Conservation (phyloP, 352 stramenopile genomes). For the Globisporangium echinulatum region DNA sequence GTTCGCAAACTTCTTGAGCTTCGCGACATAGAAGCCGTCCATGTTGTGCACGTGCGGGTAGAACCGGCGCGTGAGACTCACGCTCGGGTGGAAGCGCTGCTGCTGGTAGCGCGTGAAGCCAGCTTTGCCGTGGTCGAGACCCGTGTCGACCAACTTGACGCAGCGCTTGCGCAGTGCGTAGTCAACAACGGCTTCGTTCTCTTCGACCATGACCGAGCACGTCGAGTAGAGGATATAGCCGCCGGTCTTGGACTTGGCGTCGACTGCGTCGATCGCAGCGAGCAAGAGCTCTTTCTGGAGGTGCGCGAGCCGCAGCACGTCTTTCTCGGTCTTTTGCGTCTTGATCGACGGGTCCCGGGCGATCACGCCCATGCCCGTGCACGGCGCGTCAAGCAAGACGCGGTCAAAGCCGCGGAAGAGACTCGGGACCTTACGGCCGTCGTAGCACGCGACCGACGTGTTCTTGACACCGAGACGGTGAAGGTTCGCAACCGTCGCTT, state of each 20-base stretch:
- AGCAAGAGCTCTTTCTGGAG: slow-evolving; percentile 99
- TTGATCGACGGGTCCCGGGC: slow-evolving; percentile 98
- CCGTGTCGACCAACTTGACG: slow-evolving; percentile 97
- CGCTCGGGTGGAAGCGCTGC: slow-evolving; percentile 96
- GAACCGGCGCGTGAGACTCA: slow-evolving; percentile 95
- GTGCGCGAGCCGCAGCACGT: slow-evolving; percentile 88
- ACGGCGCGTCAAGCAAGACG: slow-evolving; percentile 98
- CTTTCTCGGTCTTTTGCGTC: slow-evolving; percentile 94
- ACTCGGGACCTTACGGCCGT: slow-evolving; percentile 90
- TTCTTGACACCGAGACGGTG: slow-evolving; percentile 98
- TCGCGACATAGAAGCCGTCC: slow-evolving; percentile 99
- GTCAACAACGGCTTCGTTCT: slow-evolving; percentile 97
- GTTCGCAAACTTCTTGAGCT: slow-evolving; percentile 99
- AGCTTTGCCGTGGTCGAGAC: slow-evolving; percentile 94
- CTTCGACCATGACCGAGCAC: slow-evolving; percentile 92
- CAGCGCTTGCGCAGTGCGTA: slow-evolving; percentile 98
- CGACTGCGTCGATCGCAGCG: slow-evolving; percentile 97
- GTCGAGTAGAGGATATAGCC: slow-evolving; percentile 99
- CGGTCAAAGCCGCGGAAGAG: slow-evolving; percentile 97
- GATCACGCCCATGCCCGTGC: slow-evolving; percentile 97
- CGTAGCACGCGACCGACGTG: slow-evolving; percentile 96
- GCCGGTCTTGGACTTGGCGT: slow-evolving; percentile 94
- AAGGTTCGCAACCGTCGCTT: slow-evolving; percentile 98
- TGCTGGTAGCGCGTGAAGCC: slow-evolving; percentile 94
- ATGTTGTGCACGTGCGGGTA: slow-evolving; percentile 99